These are phyloP conservation scores for Nakazawaea ernobii DNA, from an alignment of 805 yeast genomes.

Conservation along the genomic window DNA sequence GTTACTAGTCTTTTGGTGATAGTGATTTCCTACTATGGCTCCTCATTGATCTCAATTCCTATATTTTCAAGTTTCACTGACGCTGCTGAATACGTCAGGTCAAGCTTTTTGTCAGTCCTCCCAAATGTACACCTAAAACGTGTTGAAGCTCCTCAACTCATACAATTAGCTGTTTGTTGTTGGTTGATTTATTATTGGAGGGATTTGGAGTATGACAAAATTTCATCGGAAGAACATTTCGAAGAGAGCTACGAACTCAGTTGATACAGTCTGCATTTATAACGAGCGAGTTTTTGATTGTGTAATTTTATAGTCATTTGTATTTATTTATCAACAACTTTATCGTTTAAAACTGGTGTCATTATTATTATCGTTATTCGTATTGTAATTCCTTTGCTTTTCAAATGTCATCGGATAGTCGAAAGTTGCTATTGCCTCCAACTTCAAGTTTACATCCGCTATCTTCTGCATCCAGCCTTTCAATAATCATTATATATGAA, in stretches of 20 bases:
- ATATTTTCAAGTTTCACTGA: background rate
- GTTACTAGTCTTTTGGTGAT: background rate
- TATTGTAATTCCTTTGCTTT: background rate
- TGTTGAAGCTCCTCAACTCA: constrained; percentile 5
- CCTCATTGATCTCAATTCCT: constrained; percentile 3
- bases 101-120: background rate
- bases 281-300: too few relatives aligned
- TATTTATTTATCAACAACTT: too few relatives aligned
- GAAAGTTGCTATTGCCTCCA: constrained; percentile 1
- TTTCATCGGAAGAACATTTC: background rate
- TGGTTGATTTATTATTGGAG: constrained; percentile 11
- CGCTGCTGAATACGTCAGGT: background rate
- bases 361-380: too few relatives aligned
- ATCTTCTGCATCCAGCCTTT: background rate
- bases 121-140: background rate
- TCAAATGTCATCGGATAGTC: background rate
- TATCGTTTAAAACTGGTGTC: too few relatives aligned
- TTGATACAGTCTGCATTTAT: too few relatives aligned
- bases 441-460: constrained; percentile 1
- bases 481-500: background rate
- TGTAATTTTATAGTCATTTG: too few relatives aligned
- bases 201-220: constrained; percentile 2
- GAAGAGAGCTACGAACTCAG: constrained; percentile 2
- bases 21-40: background rate
- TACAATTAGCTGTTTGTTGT: constrained; percentile 1